Evolutionary conservation across 2,329 filamentous ascomycete species (phyloP).

Genomic region (Fusarium pseudograminearum): DNA sequence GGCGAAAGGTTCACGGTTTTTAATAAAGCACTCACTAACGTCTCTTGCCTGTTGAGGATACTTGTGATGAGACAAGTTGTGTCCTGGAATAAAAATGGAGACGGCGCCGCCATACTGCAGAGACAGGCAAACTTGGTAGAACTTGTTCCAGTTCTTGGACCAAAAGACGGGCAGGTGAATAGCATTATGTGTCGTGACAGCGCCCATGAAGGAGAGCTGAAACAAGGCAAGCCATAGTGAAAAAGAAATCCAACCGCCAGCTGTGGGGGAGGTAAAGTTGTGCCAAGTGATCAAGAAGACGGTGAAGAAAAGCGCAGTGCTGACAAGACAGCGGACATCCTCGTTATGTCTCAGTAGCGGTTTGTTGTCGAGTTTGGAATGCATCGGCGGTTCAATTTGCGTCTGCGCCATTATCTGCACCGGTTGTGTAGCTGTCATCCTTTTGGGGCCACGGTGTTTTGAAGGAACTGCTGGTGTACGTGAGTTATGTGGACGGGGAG

Average conservation of each 20-base stretch:
- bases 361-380: background rate
- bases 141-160: constrained; percentile 25
- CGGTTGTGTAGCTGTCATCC: constrained; percentile 1
- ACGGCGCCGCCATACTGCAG: constrained; percentile 27
- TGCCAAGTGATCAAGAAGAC: constrained; percentile 25
- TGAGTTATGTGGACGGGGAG: background rate
- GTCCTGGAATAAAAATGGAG: constrained; percentile 20
- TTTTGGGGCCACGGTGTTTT: constrained; percentile 1
- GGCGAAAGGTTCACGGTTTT: background rate
- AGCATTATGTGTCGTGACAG: constrained; percentile 22
- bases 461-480: background rate
- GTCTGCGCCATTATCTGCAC: background rate
- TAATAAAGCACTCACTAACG: constrained; percentile 17
- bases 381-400: background rate
- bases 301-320: constrained; percentile 19
- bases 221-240: constrained; percentile 21
- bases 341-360: constrained; percentile 15
- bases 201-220: constrained; percentile 27
- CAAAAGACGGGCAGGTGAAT: constrained; percentile 23
- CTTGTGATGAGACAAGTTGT: constrained; percentile 30
- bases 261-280: constrained; percentile 15
- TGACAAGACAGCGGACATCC: constrained; percentile 21
- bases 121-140: constrained; percentile 29
- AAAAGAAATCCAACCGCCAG: constrained; percentile 6
- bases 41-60: constrained; percentile 28